Percentiles rank a stretch among this genome's conserved stretches.
Conservation (phyloP, 2,329 filamentous ascomycete species). For the Stemphylium vesicarium region DNA sequence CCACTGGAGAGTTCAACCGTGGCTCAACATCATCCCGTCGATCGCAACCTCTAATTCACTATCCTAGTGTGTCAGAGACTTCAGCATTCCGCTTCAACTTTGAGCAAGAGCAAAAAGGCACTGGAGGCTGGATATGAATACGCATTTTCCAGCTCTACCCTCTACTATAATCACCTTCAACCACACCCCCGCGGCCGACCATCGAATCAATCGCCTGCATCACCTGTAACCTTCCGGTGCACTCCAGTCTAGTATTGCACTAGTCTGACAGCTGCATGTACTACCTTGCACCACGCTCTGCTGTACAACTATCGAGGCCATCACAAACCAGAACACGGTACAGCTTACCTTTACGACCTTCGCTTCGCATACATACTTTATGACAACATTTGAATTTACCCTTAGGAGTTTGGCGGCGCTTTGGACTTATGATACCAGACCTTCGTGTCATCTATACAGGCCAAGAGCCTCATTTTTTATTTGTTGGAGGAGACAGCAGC, state of each 20-base stretch:
- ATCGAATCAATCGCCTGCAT: neutral
- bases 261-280: constrained; percentile 14
- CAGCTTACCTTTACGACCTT: constrained; percentile 19
- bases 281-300: constrained; percentile 16
- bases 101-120: constrained; percentile 29
- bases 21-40: constrained; percentile 37
- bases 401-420: constrained; percentile 36
- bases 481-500: constrained; percentile 5
- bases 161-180: neutral
- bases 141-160: neutral
- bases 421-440: constrained; percentile 49
- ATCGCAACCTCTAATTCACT: constrained; percentile 42
- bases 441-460: constrained; percentile 42
- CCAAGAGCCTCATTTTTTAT: constrained; percentile 30
- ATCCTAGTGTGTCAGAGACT: constrained; percentile 48
- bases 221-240: neutral
- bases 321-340: constrained; percentile 15
- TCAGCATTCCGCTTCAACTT: constrained; percentile 48
- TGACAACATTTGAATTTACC: constrained; percentile 37
- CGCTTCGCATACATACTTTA: constrained; percentile 37
- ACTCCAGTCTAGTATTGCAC: constrained; percentile 8
- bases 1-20: constrained; percentile 36
- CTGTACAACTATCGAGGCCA: constrained; percentile 12
- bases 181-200: neutral
- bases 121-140: constrained; percentile 27